Evolutionary conservation across 441 rosid genomes (phyloP).

Genomic region (Syzygium malaccense): DNA sequence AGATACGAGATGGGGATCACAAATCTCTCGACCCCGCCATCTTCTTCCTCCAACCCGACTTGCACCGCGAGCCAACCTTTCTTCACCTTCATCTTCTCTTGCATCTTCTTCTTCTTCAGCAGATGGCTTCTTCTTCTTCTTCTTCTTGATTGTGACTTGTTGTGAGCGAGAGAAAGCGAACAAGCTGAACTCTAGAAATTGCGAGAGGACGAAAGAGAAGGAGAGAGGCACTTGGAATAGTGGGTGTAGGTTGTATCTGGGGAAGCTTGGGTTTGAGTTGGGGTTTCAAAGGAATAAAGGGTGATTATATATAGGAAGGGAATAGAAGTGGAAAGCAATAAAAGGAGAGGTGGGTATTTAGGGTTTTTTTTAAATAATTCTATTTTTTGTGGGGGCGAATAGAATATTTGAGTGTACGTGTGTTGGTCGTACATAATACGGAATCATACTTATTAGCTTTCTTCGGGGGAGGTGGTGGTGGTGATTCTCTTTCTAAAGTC

Average conservation of each 20-base stretch:
- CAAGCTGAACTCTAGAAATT: not conserved
- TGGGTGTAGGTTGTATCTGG: not conserved
- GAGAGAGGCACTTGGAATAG: not conserved
- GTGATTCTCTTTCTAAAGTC: not conserved
- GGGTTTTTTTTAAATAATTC: not conserved
- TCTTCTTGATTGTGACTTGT: not conserved
- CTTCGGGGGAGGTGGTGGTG: not conserved
- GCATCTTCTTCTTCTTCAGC: not conserved
- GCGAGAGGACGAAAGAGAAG: not conserved
- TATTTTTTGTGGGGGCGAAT: not conserved
- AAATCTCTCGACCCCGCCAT: constrained; percentile 12
- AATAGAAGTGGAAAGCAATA: not conserved
- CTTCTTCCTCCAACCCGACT: constrained; percentile 35
- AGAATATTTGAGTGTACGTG: not conserved
- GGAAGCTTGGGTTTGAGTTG: not conserved
- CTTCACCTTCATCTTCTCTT: constrained; percentile 31
- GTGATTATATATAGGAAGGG: not conserved
- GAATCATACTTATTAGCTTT: not conserved
- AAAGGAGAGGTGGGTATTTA: not conserved
- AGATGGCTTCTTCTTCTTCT: not conserved
- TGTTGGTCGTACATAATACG: not conserved
- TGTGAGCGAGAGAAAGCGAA: not conserved
- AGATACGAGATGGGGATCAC: constrained; percentile 34
- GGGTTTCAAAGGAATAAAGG: not conserved
- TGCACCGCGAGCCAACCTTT: constrained; percentile 39